Conservation (phyloP, 2,329 filamentous ascomycete species). For the Verticillium albo-atrum region DNA sequence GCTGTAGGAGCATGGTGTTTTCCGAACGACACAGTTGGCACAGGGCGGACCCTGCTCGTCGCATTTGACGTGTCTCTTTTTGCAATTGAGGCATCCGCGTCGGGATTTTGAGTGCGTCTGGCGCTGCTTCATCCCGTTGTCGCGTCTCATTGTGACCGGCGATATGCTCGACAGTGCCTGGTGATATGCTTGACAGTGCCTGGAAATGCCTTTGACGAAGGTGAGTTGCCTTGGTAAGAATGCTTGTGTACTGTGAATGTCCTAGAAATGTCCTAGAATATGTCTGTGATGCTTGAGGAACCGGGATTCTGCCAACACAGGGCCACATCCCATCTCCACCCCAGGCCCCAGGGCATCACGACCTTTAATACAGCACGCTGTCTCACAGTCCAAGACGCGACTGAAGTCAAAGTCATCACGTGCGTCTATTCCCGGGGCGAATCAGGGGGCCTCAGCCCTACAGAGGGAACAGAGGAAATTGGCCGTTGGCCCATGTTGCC, state of each 20-base stretch:
- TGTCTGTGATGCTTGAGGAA: too few species aligned
- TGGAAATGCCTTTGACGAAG: too few species aligned
- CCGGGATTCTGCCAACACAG: too few species aligned
- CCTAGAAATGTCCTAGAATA: too few species aligned
- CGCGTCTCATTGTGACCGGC: neutral
- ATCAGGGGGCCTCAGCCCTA: neutral
- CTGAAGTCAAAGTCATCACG: neutral
- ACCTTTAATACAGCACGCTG: neutral
- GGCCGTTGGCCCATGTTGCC: too few species aligned
- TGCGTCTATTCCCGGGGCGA: neutral
- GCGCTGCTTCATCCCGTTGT: conserved; percentile 11
- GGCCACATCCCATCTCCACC: too few species aligned
- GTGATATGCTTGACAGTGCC: too few species aligned
- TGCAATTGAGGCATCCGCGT: conserved; percentile 26
- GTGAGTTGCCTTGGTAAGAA: too few species aligned
- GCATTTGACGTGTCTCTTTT: conserved; percentile 30
- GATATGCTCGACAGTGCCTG: too few species aligned
- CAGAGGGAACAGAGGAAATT: too few species aligned
- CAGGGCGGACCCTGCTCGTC: conserved; percentile 31
- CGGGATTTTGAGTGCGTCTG: conserved; percentile 28
- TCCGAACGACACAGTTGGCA: conserved; percentile 23
- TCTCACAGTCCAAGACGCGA: neutral
- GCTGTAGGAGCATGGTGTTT: conserved; percentile 1
- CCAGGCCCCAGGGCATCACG: too few species aligned
- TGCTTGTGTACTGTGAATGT: too few species aligned